These are phyloP conservation scores for Colletotrichum agaves DNA, from an alignment of 2,329 filamentous ascomycete genomes.

Conservation along the genomic window DNA sequence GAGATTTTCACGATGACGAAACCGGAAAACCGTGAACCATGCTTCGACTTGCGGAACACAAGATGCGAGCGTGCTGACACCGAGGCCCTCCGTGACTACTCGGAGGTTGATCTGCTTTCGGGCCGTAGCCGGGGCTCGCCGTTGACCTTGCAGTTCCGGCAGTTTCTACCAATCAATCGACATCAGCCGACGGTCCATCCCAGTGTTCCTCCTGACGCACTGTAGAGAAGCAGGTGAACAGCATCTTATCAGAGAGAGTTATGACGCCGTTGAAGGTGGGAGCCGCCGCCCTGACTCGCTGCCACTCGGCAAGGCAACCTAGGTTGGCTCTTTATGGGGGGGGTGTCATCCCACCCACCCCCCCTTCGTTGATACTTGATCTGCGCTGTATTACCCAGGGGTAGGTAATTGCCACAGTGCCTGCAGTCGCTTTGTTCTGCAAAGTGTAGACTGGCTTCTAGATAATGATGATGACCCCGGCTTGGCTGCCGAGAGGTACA, in stretches of 20 bases:
- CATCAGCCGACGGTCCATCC: neutral
- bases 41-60: too few species aligned
- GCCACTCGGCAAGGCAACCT: too few species aligned
- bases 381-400: neutral
- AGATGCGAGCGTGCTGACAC: neutral
- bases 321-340: too few species aligned
- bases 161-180: neutral
- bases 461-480: neutral
- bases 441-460: neutral
- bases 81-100: neutral
- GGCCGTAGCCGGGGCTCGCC: slow-evolving; percentile 12
- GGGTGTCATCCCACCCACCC: neutral
- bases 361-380: neutral
- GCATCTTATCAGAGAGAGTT: too few species aligned
- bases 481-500: neutral
- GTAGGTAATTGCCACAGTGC: neutral
- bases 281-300: too few species aligned
- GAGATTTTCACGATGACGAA: too few species aligned
- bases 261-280: too few species aligned
- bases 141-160: neutral
- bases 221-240: too few species aligned
- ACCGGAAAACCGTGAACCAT: too few species aligned
- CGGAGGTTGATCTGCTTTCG: slow-evolving; percentile 20
- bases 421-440: neutral
- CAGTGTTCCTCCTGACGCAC: neutral